Conservation (phyloP, 768 basidiomycete species). For the Boletellus ananas region DNA sequence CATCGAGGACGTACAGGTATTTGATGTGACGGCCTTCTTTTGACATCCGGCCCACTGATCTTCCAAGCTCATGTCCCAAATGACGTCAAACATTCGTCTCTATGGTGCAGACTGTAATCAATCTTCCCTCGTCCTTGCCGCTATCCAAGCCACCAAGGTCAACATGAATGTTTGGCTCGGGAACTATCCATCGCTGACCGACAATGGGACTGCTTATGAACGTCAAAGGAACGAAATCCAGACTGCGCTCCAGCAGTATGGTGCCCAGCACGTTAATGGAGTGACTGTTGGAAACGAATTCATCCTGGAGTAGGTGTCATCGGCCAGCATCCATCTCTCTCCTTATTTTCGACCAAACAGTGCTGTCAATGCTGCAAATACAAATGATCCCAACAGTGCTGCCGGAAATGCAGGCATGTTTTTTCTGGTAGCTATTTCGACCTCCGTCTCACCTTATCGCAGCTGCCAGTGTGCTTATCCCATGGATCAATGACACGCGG, state of each 20-base stretch:
- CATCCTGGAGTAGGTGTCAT: slow-evolving; percentile 61
- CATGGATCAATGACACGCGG: slow-evolving; percentile 65
- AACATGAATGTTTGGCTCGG: slow-evolving; percentile 78
- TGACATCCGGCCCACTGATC: slow-evolving; percentile 4
- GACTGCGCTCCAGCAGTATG: slow-evolving; percentile 70
- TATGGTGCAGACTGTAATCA: slow-evolving; percentile 90
- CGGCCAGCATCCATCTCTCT: not conserved
- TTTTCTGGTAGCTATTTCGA: not conserved
- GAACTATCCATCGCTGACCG: slow-evolving; percentile 60
- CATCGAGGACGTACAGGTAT: slow-evolving; percentile 69
- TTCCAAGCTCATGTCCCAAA: slow-evolving; percentile 71
- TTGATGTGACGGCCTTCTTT: slow-evolving; percentile 5
- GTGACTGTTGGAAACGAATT: slow-evolving; percentile 92
- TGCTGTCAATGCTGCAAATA: slow-evolving; percentile 51
- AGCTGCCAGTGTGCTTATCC: slow-evolving; percentile 62
- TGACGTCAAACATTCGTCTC: slow-evolving; percentile 76
- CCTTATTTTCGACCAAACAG: slow-evolving; percentile 34
- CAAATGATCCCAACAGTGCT: slow-evolving; percentile 51
- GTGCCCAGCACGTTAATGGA: slow-evolving; percentile 69
- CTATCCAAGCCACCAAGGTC: slow-evolving; percentile 86
- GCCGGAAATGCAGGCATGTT: slow-evolving; percentile 44
- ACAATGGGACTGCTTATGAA: slow-evolving; percentile 63
- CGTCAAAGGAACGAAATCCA: slow-evolving; percentile 70
- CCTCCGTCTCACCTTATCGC: not conserved
- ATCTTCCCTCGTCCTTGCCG: slow-evolving; percentile 77